Evolutionary conservation across 805 yeast genomes (phyloP), one percentile per base, ranked within the genome.

Genomic region (Kluyveromyces aestuarii): DNA sequence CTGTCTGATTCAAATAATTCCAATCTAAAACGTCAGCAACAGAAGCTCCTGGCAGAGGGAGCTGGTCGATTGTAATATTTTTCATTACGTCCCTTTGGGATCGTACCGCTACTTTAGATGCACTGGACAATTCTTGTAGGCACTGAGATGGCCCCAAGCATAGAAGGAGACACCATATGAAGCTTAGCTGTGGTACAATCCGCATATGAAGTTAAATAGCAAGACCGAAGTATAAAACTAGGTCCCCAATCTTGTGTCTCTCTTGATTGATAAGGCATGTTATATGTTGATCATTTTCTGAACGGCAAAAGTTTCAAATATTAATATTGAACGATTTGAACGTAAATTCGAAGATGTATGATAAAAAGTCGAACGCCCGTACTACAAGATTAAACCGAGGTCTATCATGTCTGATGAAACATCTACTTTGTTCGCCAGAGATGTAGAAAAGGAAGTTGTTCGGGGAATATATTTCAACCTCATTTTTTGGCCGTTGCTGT

Each of bases 21-120:
- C 63, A 54, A 11, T 75, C 48, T 37, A 66, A 59, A 0, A 72
- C 71, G 8, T 30, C 35, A 30, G 35, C 35, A 13, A 30, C 14
- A 7, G 35, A 30, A 30, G 14, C 35, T 2, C 81, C 82, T 0
- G 69, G 55, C 2, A 63, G 52, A 0, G 72, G 66, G 8, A 69
- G 49, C 47, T 73, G 72, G 37, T 68, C 72, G 0, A 78, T 55
- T 1, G 75, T 59, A 5, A 66, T 49, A 50, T 73, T 72, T 6
- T 62, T 59, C 39, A 71, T 58, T 1, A 75, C 54, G 54, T 77
- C 81, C 50, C 82, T 59, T 49, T 78, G 81, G 0, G 79, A 61
- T 49, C 79, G 50, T 16, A 69, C 44, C 0, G 72, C 78, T 21
- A 61, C 54, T 11, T 65, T 66, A 38, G 68, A 53, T 8, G 55